Evolutionary conservation across 371 early-diverging fungal genomes (phyloP), one percentile per base, ranked within the genome.

Genomic region (Neoconidiobolus thromboides): DNA sequence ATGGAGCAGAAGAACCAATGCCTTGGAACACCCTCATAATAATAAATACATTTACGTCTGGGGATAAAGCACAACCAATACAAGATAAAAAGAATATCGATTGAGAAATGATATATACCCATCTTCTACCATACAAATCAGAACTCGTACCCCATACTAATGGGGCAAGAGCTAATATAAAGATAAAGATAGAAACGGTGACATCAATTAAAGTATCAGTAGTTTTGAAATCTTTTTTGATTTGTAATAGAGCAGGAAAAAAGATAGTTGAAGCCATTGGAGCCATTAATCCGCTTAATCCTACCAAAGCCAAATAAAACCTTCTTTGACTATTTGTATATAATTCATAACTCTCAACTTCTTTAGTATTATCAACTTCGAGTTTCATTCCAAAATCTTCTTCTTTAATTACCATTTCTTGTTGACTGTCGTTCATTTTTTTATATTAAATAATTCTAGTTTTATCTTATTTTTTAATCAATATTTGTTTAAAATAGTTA

Each of bases 121-220:
- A 66, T 42, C 80, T 75, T n/a, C 89, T 74, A 2, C 82, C 81
- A 58, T 74, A 71, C 2, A 67, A 60, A 63, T 88, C 89, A 0
- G 87, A 82, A 5, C 82, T 61, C 14, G 80, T 71, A 10, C 81
- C 85, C 81, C 81, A 85, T 37, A 81, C 58, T n/a, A 88, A 50
- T 6, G 80, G 80, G 40, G 74, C 71, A 52, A 80, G 71, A 12
- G 77, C 80, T 71, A 77, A 71, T 43, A 71, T 68, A 26, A 80
- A 64, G 36, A 78, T 68, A 52, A 77, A 80, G 6, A 76, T 60
- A 1, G 77, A 75, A 9, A 77, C 74, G 2, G 77, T 77, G 44
- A 77, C 63, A 56, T 76, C 78, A 48, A 78, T 74, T 14, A 70
- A 66, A 6, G 73, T 75, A 26, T 67, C 37, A 1, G 77, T 67